Evolutionary conservation across 495 filamentous ascomycete genomes (phyloP).

Genomic region (Penicillium herquei): DNA sequence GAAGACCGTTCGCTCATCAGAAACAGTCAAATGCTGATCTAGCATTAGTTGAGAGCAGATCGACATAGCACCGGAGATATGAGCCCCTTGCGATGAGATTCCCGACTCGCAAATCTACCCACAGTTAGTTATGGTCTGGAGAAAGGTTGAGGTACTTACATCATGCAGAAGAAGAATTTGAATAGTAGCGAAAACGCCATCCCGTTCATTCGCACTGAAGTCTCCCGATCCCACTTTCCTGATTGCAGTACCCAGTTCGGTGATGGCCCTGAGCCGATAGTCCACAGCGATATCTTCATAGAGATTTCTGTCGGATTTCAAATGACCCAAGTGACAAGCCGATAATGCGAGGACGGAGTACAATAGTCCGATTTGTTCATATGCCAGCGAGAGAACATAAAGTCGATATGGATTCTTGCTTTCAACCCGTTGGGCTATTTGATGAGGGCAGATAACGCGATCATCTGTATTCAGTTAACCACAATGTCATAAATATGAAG

Average conservation of each 20-base stretch:
- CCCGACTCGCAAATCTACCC: constrained; percentile 36
- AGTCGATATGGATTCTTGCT: constrained; percentile 34
- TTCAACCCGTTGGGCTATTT: constrained; percentile 30
- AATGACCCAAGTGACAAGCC: constrained; percentile 33
- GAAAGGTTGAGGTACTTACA: constrained; percentile 21
- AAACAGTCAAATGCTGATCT: constrained; percentile 22
- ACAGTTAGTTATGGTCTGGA: background rate
- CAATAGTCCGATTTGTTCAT: constrained; percentile 34
- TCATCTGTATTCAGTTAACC: constrained; percentile 25
- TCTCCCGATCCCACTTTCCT: constrained; percentile 25
- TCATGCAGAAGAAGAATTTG: constrained; percentile 41
- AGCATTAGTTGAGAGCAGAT: constrained; percentile 34
- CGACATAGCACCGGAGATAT: constrained; percentile 41
- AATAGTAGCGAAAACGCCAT: constrained; percentile 37
- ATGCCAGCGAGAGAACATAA: constrained; percentile 36
- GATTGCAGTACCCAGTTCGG: constrained; percentile 29
- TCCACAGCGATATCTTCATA: constrained; percentile 32
- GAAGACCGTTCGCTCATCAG: constrained; percentile 33
- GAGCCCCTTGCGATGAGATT: constrained; percentile 36
- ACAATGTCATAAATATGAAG: background rate
- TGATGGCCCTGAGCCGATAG: constrained; percentile 38
- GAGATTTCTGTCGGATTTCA: constrained; percentile 23
- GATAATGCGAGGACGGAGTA: constrained; percentile 36
- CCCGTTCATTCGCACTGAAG: constrained; percentile 30
- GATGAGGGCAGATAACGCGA: constrained; percentile 35